Evolutionary conservation across 371 early-diverging fungal genomes (phyloP), one percentile per base, ranked within the genome.

Genomic region (Lichtheimia hyalospora): DNA sequence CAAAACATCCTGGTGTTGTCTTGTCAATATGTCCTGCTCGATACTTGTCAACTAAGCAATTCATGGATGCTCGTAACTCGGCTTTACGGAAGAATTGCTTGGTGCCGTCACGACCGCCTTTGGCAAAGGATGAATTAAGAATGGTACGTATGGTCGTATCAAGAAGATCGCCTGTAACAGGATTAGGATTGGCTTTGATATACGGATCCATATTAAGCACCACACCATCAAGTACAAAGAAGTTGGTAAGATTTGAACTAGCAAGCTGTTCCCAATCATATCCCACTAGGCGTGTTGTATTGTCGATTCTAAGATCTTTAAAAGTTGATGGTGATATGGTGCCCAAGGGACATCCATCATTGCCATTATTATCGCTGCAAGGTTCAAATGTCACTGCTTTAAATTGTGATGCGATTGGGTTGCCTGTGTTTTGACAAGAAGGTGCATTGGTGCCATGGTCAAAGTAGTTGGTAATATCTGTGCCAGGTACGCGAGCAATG

Each of bases 1-100:
- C 84, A 57, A 96, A 88, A 77, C 98, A 96, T 8, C 96, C 96
- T 21, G 84, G 82, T 3, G 93, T 87, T 18, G 91, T 84, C 63
- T 86, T 89, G 58, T 90, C 87, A 53, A 97, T 81, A 55, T 86
- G 81, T 42, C 96, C 97, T 4, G 91, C 88, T 27, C 68, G 65
- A 61, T 87, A 92, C 57, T 86, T 85, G 6, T 69, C 68, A 3
- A 75, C 71, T 15, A 93, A 61, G 61, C 94, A 93, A 24, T 77
- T 63, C 34, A 79, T 73, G 1, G 83, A 62, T 0, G 64, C 60
- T 62, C 79, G 82, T 48, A 89, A 62, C 3, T 78, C 71, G 3
- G 77, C 61, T 5, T 69, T 72, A 18, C 85, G 70, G 69, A 80
- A 81, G 58, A 91, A 88, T 46, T 83, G 57, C 53, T 87, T 73